Evolutionary conservation across 2,329 filamentous ascomycete genomes (phyloP).

Genomic region (Microcera coccophila): DNA sequence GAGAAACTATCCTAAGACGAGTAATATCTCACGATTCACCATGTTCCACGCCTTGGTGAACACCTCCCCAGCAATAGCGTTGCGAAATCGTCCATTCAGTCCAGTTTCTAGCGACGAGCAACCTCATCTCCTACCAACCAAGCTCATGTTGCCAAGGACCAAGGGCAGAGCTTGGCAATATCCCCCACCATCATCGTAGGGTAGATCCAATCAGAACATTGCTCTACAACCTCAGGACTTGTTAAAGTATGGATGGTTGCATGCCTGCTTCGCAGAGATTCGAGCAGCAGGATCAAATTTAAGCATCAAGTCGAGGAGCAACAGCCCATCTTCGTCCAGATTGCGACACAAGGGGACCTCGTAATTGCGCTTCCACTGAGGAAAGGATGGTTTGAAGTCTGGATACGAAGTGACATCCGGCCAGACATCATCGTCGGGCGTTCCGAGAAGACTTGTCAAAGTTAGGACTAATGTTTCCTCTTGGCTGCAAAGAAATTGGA

Average conservation of each 20-base stretch:
- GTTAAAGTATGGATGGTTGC: conserved; percentile 79
- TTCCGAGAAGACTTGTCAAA: conserved; percentile 65
- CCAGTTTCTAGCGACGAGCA: too few species aligned
- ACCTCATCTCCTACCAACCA: too few species aligned
- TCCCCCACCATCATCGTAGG: too few species aligned
- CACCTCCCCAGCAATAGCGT: too few species aligned
- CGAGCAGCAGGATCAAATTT: conserved; percentile 84
- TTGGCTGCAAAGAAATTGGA: not conserved
- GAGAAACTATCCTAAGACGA: too few species aligned
- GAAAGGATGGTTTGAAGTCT: conserved; percentile 88
- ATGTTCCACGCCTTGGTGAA: too few species aligned
- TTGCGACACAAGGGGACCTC: conserved; percentile 63
- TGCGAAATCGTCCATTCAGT: too few species aligned
- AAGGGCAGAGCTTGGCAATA: too few species aligned
- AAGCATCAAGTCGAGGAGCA: conserved; percentile 66
- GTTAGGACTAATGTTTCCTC: not conserved
- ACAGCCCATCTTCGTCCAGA: conserved; percentile 67
- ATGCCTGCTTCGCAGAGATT: conserved; percentile 85
- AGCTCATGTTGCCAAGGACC: too few species aligned
- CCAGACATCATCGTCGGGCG: conserved; percentile 77
- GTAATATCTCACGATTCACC: too few species aligned
- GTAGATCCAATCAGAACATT: too few species aligned
- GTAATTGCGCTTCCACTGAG: conserved; percentile 78
- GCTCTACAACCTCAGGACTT: too few species aligned
- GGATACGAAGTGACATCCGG: conserved; percentile 92